Base-by-base conservation (phyloP, 169 alveolate species). In the Cryptosporidium sp. region DNA sequence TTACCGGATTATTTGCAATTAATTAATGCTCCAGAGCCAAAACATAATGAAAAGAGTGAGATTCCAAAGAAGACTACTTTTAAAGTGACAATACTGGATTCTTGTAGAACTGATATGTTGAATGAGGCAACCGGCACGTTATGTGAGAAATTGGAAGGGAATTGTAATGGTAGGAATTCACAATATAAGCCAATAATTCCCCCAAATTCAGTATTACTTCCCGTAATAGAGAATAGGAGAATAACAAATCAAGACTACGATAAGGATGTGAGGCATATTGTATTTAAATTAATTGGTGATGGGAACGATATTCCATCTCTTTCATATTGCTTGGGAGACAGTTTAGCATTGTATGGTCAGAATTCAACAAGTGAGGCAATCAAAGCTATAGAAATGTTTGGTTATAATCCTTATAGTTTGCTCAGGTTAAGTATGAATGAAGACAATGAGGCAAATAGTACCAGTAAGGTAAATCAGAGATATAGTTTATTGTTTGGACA, bases 1-100 rank as follows among this genome's bases (percentile, higher is more conserved):
- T 71, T 91, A n/a, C 93, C 93, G 10, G 86, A 85, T 37, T 91
- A 84, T 67, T 70, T 84, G 62, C 70, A 70, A 65, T 51, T 65
- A 43, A 29, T 85, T 45, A 75, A 65, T 68, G 93, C 93, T n/a
- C 91, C 93, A 3, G 93, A 87, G 23, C 61, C 85, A 10, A 67
- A 58, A 29, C 71, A 87, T 9, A 75, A 58, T 71, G 91, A 87
- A 12, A 41, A 52, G 70, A 48, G 61, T 65, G 74, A 69, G 39
- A 84, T 43, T 7, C 91, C 86, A 37, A 48, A 43, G 50, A 86
- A 62, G 35, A 51, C 85, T 45, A 68, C 69, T 52, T 55, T 43
- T 70, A 45, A 70, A 35, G 74, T 80, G 6, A 39, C 51, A 41
- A 59, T 61, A 26, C 12, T 67, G 21, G 84, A 45, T 14, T 26